A percentile compares a stretch with the other conserved stretches of the same genome.
Conservation (phyloP, 345 rosid genomes). For the Murraya paniculata region DNA sequence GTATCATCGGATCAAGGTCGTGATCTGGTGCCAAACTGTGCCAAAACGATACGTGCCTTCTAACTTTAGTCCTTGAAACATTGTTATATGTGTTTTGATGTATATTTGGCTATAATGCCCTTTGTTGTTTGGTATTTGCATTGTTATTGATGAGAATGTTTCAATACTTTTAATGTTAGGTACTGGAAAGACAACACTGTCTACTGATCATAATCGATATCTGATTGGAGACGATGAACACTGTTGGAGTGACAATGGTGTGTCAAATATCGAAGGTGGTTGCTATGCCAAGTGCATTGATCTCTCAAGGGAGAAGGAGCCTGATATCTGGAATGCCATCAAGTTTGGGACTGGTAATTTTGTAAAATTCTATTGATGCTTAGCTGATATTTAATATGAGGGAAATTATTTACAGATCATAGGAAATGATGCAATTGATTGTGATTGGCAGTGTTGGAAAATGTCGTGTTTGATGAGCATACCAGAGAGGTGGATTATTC, state of each 20-base stretch:
- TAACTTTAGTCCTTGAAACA: conserved; percentile 10
- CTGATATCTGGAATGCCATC: conserved; percentile 95
- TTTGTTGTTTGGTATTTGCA: conserved; percentile 7
- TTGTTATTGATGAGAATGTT: conserved; percentile 21
- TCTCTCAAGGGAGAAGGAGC: conserved; percentile 88
- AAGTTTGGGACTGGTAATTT: conserved; percentile 85
- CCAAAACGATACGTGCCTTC: conserved; percentile 33
- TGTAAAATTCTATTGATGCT: background rate
- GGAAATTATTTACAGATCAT: background rate
- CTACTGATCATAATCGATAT: conserved; percentile 89
- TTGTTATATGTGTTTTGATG: background rate
- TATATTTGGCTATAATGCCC: conserved; percentile 1
- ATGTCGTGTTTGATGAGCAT: conserved; percentile 94
- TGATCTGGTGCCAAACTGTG: conserved; percentile 27
- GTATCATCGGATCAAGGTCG: conserved; percentile 36
- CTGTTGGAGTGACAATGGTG: conserved; percentile 90
- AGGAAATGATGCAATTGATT: conserved; percentile 10
- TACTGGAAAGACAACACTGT: conserved; percentile 93
- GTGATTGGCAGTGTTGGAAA: conserved; percentile 72
- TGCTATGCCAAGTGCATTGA: conserved; percentile 98
- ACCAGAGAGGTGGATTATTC: conserved; percentile 80
- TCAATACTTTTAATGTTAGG: conserved; percentile 35
- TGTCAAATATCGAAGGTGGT: conserved; percentile 98
- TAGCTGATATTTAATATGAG: background rate
- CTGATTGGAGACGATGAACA: conserved; percentile 98